A percentile compares a stretch with the other conserved stretches of the same genome.
phyloP scores from a whole-genome alignment of 2,329 filamentous ascomycete species.

The Aphanoascus verrucosus region DNA sequence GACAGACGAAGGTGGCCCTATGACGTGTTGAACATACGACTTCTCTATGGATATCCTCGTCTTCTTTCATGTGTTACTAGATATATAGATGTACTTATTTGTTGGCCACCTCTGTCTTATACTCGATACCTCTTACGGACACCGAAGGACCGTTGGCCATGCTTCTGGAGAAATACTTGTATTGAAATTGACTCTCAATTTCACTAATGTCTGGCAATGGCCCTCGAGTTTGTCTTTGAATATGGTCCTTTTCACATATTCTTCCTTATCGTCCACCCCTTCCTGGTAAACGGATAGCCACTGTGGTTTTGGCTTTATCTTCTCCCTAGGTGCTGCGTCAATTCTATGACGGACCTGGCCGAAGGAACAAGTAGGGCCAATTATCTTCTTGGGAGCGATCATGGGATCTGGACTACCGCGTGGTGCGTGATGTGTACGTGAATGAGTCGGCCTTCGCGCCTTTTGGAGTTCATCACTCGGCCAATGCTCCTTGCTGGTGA shows the following conservation, averaged over 20 bases:
- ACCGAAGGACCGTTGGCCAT: not conserved
- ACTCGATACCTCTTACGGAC: not conserved
- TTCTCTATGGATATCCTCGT: not conserved
- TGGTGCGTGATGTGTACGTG: not conserved
- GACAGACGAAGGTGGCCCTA: constrained; percentile 27
- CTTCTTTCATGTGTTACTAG: constrained; percentile 1
- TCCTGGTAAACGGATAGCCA: too few species aligned
- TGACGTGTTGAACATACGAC: constrained; percentile 21
- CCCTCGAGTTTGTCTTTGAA: not conserved
- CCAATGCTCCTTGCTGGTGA: not conserved
- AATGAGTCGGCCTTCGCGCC: not conserved
- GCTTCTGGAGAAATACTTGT: not conserved
- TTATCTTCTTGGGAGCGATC: too few species aligned
- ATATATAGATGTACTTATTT: constrained; percentile 6
- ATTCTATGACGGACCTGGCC: not conserved
- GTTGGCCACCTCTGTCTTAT: not conserved
- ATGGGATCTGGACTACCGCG: too few species aligned
- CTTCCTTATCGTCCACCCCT: not conserved
- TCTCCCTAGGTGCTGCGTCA: not conserved
- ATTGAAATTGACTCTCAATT: not conserved
- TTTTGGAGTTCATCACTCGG: not conserved
- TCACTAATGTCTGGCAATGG: not conserved
- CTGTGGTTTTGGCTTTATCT: not conserved
- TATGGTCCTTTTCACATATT: not conserved
- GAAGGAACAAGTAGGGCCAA: too few species aligned